Conservation (phyloP, 805 yeast species). For the Wickerhamiella cacticola region DNA sequence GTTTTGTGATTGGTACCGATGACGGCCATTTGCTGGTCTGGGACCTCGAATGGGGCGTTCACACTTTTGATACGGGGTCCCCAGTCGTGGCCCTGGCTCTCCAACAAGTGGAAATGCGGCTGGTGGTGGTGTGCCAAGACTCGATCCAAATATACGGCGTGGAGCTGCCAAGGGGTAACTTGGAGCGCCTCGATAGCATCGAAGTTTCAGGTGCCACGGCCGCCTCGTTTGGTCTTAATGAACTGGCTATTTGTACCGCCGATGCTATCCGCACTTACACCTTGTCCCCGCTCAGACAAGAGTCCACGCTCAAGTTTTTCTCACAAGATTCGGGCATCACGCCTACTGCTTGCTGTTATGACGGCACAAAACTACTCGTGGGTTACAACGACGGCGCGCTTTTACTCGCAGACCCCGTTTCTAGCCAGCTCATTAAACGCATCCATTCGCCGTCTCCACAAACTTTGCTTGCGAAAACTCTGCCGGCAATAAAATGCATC, state of each 20-base stretch:
- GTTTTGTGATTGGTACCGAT: conserved; percentile 18
- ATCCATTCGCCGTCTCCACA: conserved; percentile 10
- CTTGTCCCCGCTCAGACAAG: neutral
- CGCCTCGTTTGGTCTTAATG: neutral
- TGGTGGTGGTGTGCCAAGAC: neutral
- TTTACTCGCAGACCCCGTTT: conserved; percentile 12
- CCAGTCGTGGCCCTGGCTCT: neutral
- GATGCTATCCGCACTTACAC: neutral
- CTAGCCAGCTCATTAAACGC: conserved; percentile 17
- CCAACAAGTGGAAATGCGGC: neutral
- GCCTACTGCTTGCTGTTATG: conserved; percentile 5
- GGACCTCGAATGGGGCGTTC: conserved; percentile 9
- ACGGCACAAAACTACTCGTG: conserved; percentile 1
- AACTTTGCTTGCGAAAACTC: neutral
- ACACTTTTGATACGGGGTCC: neutral
- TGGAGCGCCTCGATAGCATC: neutral
- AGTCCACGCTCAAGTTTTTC: neutral
- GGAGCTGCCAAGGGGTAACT: neutral
- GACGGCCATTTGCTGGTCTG: conserved; percentile 19
- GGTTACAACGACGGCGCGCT: conserved; percentile 13
- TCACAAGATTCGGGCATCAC: neutral
- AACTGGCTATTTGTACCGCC: conserved; percentile 2
- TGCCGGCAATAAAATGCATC: conserved; percentile 14
- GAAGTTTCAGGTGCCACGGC: neutral
- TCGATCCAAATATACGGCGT: neutral